Base-by-base conservation (phyloP, 345 rosid genomes). In the Citrus unshiu region DNA sequence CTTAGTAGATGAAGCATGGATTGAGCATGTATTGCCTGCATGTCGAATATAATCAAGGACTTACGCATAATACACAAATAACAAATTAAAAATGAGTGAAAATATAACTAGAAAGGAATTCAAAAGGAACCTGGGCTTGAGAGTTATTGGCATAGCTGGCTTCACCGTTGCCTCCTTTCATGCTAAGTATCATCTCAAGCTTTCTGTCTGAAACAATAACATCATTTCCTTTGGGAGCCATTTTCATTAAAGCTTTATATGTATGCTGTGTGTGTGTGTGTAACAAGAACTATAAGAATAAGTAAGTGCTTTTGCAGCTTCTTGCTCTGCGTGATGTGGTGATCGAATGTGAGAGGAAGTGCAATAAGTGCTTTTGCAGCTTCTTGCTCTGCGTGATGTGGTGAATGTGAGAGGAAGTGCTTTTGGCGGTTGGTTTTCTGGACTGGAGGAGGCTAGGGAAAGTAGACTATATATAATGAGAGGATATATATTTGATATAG, bases 131-230 rank as follows among this genome's bases (percentile, higher is more conserved):
- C 98, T 95, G 99, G 39, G 99, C 99, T 89, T 95, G 91, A 57
- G 98, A 92, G 89, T 95, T 95, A 72, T 87, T 95, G 80, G 97
- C 98, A 81, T 95, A 95, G 91, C 98, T 95, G 72, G 84, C 84
- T 80, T 89, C 95, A 59, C 98, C 99, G 72, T 91, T 88, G 84
- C 99, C 99, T 63, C 97, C 98, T 84, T 95, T 95, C 99, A 95
- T 95, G 91, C 89, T 81, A 68, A 95, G 92, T 75, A 93, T 81
- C 84, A 79, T 92, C 91, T 95, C 99, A 24, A 95, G 98, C 82
- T 91, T 92, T 68, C 86, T 74, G 76, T 84, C 82, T 43, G 94
- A 83, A 30, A 93, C 89, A 70, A 90, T 95, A 69, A 91, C 88
- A 56, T 95, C 84, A 72, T 91, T 88, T 73, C 84, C 91, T 59